phyloP scores from a whole-genome alignment of 2,329 filamentous ascomycete genomes.

The Botrytis tulipae region DNA sequence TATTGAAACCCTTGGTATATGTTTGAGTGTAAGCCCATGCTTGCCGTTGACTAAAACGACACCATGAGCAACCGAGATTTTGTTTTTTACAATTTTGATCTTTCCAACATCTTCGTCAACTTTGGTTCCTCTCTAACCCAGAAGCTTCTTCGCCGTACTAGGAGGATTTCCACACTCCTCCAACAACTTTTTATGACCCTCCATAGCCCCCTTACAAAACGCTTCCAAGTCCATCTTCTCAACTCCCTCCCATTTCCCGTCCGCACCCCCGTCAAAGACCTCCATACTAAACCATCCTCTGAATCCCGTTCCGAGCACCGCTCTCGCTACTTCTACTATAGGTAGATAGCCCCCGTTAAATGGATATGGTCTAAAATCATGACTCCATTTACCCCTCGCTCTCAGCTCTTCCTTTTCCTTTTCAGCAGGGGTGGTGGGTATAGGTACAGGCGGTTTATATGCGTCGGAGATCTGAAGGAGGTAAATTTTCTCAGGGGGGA shows the following conservation, averaged over 20 bases:
- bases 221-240: slow-evolving; percentile 43
- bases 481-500: slow-evolving; percentile 70
- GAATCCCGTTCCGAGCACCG: slow-evolving; percentile 67
- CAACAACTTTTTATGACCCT: slow-evolving; percentile 38
- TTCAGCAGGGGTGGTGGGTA: slow-evolving; percentile 42
- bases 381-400: slow-evolving; percentile 67
- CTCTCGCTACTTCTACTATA: slow-evolving; percentile 58
- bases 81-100: neutral
- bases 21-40: neutral
- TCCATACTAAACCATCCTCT: slow-evolving; percentile 64
- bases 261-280: slow-evolving; percentile 61
- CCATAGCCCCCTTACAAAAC: slow-evolving; percentile 53
- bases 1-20: neutral
- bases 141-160: neutral
- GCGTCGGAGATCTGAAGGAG: slow-evolving; percentile 74
- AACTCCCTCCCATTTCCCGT: slow-evolving; percentile 48
- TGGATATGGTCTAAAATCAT: slow-evolving; percentile 66
- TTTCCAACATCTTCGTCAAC: neutral
- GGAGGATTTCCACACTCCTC: neutral
- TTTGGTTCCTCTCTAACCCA: neutral
- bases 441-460: slow-evolving; percentile 58
- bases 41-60: neutral
- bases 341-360: slow-evolving; percentile 71
- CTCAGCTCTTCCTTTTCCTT: slow-evolving; percentile 49
- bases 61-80: neutral